phyloP scores from a whole-genome alignment of 495 filamentous ascomycete species.

The Extremus antarcticus region DNA sequence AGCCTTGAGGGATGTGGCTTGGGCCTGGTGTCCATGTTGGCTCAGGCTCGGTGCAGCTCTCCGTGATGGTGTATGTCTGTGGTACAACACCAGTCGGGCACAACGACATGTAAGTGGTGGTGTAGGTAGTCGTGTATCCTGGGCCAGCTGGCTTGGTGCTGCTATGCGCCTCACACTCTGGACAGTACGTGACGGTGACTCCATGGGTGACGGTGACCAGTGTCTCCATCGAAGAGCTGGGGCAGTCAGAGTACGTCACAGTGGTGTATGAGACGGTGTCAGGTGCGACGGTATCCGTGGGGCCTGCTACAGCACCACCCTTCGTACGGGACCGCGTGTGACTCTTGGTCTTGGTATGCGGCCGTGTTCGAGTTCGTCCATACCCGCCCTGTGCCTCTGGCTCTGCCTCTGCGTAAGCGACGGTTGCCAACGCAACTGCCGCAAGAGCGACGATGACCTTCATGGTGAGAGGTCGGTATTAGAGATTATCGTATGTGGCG shows the following conservation, averaged over 20 bases:
- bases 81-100: conserved; percentile 32
- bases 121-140: conserved; percentile 34
- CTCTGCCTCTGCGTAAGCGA: conserved; percentile 10
- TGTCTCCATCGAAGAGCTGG: conserved; percentile 3
- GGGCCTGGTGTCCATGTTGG: conserved; percentile 24
- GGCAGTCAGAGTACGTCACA: conserved; percentile 12
- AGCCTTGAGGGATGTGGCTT: conserved; percentile 30
- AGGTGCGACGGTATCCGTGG: background rate
- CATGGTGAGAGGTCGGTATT: conserved; percentile 10
- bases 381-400: background rate
- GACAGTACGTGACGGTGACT: conserved; percentile 19
- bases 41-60: conserved; percentile 29
- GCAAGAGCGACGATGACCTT: conserved; percentile 9
- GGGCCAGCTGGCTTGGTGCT: background rate
- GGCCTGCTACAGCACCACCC: background rate
- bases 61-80: conserved; percentile 38
- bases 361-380: background rate
- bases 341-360: background rate
- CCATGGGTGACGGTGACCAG: conserved; percentile 19
- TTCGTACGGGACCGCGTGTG: background rate
- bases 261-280: conserved; percentile 10
- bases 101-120: conserved; percentile 31
- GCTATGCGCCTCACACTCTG: conserved; percentile 5
- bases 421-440: conserved; percentile 8
- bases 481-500: conserved; percentile 5